These are phyloP conservation scores for Lactarius akahatsu DNA, from an alignment of 768 basidiomycete genomes.

Conservation along the genomic window DNA sequence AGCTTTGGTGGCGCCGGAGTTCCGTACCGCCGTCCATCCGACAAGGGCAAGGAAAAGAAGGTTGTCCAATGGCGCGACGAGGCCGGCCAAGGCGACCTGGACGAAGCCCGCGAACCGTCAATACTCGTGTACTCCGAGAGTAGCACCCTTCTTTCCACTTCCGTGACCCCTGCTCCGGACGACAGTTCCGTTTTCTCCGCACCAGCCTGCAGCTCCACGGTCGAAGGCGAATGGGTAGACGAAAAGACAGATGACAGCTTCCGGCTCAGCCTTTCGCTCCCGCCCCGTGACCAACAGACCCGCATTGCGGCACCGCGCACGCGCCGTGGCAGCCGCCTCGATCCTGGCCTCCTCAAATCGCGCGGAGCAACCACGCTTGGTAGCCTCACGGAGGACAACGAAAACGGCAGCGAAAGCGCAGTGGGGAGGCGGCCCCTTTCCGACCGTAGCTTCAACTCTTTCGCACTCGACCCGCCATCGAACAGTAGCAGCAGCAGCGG, in stretches of 20 bases:
- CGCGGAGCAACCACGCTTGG: conserved; percentile 50
- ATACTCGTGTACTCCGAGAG: conserved; percentile 23
- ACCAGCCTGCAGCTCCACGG: conserved; percentile 44
- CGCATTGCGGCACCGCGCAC: conserved; percentile 21
- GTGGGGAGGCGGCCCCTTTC: conserved; percentile 47
- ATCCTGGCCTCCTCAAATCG: conserved; percentile 63
- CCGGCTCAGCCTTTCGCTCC: conserved; percentile 49
- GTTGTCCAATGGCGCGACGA: conserved; percentile 88
- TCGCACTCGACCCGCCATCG: conserved; percentile 46
- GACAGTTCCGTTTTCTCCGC: conserved; percentile 35
- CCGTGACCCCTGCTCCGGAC: conserved; percentile 41
- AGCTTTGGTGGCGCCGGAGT: conserved; percentile 48
- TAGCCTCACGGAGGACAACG: conserved; percentile 74
- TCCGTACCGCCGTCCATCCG: conserved; percentile 62
- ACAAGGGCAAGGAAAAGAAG: conserved; percentile 60
- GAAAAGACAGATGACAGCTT: conserved; percentile 81
- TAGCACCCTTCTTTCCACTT: conserved; percentile 32
- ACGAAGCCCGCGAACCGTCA: conserved; percentile 50
- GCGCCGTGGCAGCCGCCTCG: conserved; percentile 61
- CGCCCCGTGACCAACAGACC: conserved; percentile 24
- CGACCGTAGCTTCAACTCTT: conserved; percentile 66
- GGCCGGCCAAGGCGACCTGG: conserved; percentile 76
- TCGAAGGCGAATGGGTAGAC: conserved; percentile 90
- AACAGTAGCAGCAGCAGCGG: conserved; percentile 37
- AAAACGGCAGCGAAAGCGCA: conserved; percentile 40